Evolutionary conservation across 2,329 filamentous ascomycete genomes (phyloP).

Genomic region (Stylonectria norvegica): DNA sequence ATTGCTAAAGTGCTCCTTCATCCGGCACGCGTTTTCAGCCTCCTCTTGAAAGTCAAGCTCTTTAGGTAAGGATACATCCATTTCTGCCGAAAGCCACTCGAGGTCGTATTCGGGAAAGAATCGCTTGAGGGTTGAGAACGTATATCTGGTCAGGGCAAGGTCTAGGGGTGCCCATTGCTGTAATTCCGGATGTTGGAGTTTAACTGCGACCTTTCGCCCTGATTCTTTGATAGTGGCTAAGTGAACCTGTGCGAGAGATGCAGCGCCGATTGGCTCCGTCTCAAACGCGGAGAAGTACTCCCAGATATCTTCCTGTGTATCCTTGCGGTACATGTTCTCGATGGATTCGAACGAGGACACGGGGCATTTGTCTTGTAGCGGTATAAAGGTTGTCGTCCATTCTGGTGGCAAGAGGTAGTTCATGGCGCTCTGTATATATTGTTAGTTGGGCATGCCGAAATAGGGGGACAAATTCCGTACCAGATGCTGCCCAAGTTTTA

Average conservation of each 20-base stretch:
- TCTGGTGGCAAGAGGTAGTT: conserved; percentile 88
- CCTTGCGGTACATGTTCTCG: conserved; percentile 76
- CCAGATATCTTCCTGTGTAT: conserved; percentile 74
- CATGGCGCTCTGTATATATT: conserved; percentile 70
- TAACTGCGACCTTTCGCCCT: conserved; percentile 87
- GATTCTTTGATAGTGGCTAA: conserved; percentile 77
- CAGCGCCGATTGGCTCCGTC: conserved; percentile 77
- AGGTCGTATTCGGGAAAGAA: conserved; percentile 98
- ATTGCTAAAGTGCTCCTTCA: conserved; percentile 74
- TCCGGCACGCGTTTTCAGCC: conserved; percentile 76
- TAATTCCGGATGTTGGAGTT: conserved; percentile 88
- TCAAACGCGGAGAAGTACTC: conserved; percentile 88
- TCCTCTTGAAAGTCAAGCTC: conserved; percentile 89
- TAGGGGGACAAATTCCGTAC: conserved; percentile 37
- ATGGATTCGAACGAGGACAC: conserved; percentile 87
- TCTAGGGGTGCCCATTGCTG: conserved; percentile 90
- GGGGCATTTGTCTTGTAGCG: conserved; percentile 91
- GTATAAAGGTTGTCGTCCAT: conserved; percentile 95
- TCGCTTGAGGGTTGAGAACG: conserved; percentile 82
- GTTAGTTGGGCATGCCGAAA: conserved; percentile 20
- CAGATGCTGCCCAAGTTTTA: conserved; percentile 94
- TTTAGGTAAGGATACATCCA: conserved; percentile 85
- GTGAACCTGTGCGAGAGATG: conserved; percentile 92
- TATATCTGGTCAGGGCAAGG: conserved; percentile 79
- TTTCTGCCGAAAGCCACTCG: conserved; percentile 91